Evolutionary conservation across 768 basidiomycete species (phyloP).

Genomic region (Leucocoprinus birnbaumii): DNA sequence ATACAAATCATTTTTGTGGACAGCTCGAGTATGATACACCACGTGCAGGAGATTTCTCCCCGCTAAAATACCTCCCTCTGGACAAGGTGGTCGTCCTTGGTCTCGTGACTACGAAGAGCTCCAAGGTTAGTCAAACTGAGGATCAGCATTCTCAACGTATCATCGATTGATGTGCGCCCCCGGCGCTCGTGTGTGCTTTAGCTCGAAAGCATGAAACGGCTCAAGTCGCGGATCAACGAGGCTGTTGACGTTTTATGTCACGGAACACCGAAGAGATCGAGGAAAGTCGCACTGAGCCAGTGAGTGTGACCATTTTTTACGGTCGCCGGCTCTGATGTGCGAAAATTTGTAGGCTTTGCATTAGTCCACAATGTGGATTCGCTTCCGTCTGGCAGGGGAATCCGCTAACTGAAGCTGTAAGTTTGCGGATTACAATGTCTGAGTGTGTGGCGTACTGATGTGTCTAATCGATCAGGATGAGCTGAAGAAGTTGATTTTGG

Average conservation of each 20-base stretch:
- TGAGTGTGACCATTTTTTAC: constrained; percentile 24
- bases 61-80: constrained; percentile 49
- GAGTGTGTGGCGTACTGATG: neutral
- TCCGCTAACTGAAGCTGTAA: constrained; percentile 46
- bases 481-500: constrained; percentile 41
- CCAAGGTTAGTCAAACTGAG: constrained; percentile 29
- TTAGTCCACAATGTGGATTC: constrained; percentile 66
- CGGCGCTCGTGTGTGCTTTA: constrained; percentile 17
- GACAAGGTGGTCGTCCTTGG: constrained; percentile 47
- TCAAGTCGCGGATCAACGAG: constrained; percentile 49
- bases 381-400: constrained; percentile 59
- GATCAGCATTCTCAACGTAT: too few relatives aligned
- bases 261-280: constrained; percentile 41
- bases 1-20: constrained; percentile 17
- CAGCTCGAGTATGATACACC: constrained; percentile 67
- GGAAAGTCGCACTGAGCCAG: constrained; percentile 51
- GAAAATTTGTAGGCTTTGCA: constrained; percentile 37
- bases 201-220: constrained; percentile 48
- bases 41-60: constrained; percentile 56
- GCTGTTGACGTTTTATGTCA: constrained; percentile 48
- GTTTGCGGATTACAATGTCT: constrained; percentile 8
- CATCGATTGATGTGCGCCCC: neutral
- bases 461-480: constrained; percentile 36
- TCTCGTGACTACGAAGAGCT: constrained; percentile 45
- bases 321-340: constrained; percentile 5